Evolutionary conservation across 2,329 filamentous ascomycete genomes (phyloP).

Genomic region (Orbilia oligospora): DNA sequence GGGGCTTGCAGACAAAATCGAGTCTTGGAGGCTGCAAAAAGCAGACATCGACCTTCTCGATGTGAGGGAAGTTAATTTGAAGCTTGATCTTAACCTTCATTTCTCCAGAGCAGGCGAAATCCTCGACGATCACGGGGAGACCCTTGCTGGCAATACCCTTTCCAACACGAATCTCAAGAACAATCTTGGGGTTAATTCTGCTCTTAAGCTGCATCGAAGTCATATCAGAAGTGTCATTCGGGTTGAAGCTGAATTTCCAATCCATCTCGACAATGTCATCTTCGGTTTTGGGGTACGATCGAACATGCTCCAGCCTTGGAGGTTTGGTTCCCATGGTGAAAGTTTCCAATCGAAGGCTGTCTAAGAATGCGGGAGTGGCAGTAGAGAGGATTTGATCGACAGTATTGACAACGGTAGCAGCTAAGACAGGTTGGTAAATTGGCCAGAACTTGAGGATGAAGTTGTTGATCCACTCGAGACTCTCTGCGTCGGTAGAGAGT

Average conservation of each 20-base stretch:
- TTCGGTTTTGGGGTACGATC: slow-evolving; percentile 95
- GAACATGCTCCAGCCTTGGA: slow-evolving; percentile 95
- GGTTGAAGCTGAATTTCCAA: slow-evolving; percentile 99
- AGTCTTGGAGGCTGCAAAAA: slow-evolving; percentile 91
- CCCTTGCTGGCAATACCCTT: slow-evolving; percentile 98
- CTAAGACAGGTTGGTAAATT: slow-evolving; percentile 94
- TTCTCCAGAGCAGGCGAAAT: slow-evolving; percentile 94
- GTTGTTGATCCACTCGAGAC: slow-evolving; percentile 98
- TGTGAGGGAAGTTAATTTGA: slow-evolving; percentile 93
- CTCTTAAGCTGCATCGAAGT: slow-evolving; percentile 90
- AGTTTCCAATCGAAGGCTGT: slow-evolving; percentile 91
- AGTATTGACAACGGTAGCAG: slow-evolving; percentile 89
- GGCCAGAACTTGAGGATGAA: slow-evolving; percentile 99
- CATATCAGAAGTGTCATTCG: slow-evolving; percentile 92
- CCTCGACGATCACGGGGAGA: slow-evolving; percentile 95
- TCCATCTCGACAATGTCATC: slow-evolving; percentile 98
- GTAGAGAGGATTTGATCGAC: slow-evolving; percentile 97
- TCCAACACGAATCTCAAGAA: slow-evolving; percentile 92
- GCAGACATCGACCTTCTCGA: slow-evolving; percentile 94
- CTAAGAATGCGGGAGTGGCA: slow-evolving; percentile 89
- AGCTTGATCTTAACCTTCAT: slow-evolving; percentile 99
- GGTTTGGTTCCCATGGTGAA: slow-evolving; percentile 96
- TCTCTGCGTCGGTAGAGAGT: slow-evolving; percentile 91
- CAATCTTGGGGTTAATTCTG: slow-evolving; percentile 96
- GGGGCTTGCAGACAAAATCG: slow-evolving; percentile 97